A percentile compares a stretch with the other conserved stretches of the same genome.
Conservation (phyloP, 2,329 filamentous ascomycete genomes). For the Calonectria henricotiae region DNA sequence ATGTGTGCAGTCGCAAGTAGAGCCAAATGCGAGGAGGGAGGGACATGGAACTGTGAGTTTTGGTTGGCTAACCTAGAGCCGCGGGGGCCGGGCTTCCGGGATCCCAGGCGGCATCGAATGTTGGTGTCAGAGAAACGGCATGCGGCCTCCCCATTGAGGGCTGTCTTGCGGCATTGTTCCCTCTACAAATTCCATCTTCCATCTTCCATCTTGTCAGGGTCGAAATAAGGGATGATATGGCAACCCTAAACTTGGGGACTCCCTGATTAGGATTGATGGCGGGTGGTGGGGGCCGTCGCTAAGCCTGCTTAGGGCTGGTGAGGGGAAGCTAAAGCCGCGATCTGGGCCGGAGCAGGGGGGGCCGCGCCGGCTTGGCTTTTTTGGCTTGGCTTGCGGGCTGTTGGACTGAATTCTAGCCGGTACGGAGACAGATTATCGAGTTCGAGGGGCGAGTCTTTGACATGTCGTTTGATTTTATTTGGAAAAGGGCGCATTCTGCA, state of each 20-base stretch:
- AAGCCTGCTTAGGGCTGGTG: conserved; percentile 42
- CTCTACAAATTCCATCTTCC: neutral
- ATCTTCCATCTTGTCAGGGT: conserved; percentile 27
- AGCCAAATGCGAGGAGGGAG: neutral
- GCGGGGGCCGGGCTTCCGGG: conserved; percentile 12
- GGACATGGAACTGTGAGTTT: neutral
- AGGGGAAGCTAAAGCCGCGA: conserved; percentile 36
- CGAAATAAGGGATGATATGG: conserved; percentile 32
- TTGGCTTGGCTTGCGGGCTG: conserved; percentile 26
- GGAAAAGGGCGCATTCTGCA: neutral
- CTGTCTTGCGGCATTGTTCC: conserved; percentile 24
- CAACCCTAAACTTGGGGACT: conserved; percentile 33
- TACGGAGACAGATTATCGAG: conserved; percentile 21
- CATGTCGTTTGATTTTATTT: neutral
- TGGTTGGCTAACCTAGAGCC: conserved; percentile 23
- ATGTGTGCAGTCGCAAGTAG: neutral
- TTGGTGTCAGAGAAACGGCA: neutral
- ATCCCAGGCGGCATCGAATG: conserved; percentile 1
- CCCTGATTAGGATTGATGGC: conserved; percentile 46
- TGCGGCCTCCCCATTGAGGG: conserved; percentile 7
- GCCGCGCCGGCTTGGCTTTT: conserved; percentile 45
- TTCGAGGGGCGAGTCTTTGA: conserved; percentile 6
- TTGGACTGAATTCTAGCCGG: conserved; percentile 13
- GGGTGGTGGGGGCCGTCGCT: conserved; percentile 36
- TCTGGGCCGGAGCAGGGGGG: conserved; percentile 45